Percentiles rank a stretch among this genome's conserved stretches.
These are phyloP conservation scores for Monilinia fructigena DNA, from an alignment of 2,329 filamentous ascomycete genomes.

Conservation along the genomic window DNA sequence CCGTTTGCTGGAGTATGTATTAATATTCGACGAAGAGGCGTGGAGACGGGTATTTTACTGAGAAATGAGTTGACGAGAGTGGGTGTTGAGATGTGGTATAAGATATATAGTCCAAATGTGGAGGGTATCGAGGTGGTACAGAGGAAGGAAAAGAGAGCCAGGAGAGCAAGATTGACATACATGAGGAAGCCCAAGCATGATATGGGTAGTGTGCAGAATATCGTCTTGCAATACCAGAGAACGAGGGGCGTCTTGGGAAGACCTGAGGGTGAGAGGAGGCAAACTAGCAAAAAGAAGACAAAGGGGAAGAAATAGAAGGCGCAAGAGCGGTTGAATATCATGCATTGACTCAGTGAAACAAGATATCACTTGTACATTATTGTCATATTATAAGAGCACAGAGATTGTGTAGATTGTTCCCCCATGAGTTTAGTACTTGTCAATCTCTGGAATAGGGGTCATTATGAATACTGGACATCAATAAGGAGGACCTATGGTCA, in stretches of 20 bases:
- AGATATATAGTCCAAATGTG: conserved; percentile 88
- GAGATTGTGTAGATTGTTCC: neutral
- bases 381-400: conserved; percentile 18
- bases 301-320: conserved; percentile 25
- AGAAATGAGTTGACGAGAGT: conserved; percentile 83
- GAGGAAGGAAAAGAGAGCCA: conserved; percentile 77
- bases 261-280: conserved; percentile 23
- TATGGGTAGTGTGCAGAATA: conserved; percentile 77
- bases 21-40: conserved; percentile 80
- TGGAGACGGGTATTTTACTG: conserved; percentile 84
- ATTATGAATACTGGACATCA: neutral
- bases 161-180: conserved; percentile 84
- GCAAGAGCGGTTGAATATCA: neutral
- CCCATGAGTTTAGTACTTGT: neutral
- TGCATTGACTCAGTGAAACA: conserved; percentile 8
- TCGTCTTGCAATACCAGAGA: conserved; percentile 66
- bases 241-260: conserved; percentile 48
- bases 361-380: conserved; percentile 22
- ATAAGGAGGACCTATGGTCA: neutral
- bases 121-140: conserved; percentile 92
- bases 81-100: conserved; percentile 96
- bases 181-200: conserved; percentile 88
- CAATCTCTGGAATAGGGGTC: neutral
- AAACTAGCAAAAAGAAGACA: conserved; percentile 35
- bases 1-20: conserved; percentile 88